phyloP scores from a whole-genome alignment of 78 protist genomes.

The Dictyostelium discoideum region dicty_2.7 NC_007089.4:4115001-4115500 shows the following conservation, averaged over 20 bases:
- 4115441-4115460: not conserved
- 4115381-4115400: not conserved
- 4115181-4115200: slow-evolving; percentile 40
- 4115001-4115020: slow-evolving; percentile 43
- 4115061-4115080: slow-evolving; percentile 18
- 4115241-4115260: slow-evolving; percentile 25
- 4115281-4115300: slow-evolving; percentile 76
- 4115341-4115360: slow-evolving; percentile 17
- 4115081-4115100: slow-evolving; percentile 51
- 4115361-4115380: not conserved
- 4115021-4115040: slow-evolving; percentile 39
- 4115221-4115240: slow-evolving; percentile 64
- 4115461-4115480: not conserved
- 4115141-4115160: slow-evolving; percentile 66
- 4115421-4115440: not conserved
- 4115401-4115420: not conserved
- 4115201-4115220: slow-evolving; percentile 61
- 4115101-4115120: slow-evolving; percentile 60
- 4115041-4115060: slow-evolving; percentile 43
- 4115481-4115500: not conserved
- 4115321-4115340: slow-evolving; percentile 11
- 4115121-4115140: slow-evolving; percentile 67
- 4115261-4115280: slow-evolving; percentile 29
- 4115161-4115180: slow-evolving; percentile 60
- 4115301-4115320: slow-evolving; percentile 62